Base-by-base conservation (phyloP, 1,139 yeast species). In the Geotrichum australiense region DNA sequence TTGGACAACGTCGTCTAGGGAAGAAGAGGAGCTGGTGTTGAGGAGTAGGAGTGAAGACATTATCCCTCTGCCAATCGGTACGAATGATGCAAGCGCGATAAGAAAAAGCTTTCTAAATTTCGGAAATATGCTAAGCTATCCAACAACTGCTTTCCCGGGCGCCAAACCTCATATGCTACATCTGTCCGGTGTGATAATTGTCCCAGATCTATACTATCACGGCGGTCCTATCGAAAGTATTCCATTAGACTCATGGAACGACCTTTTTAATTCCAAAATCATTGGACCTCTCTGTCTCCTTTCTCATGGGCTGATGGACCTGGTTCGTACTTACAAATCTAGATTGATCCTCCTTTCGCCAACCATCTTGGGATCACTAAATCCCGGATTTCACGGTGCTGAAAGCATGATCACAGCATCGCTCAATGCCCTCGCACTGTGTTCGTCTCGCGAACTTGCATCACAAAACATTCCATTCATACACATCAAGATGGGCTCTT, bases 201-300 rank as follows among this genome's bases (percentile, higher is more conserved):
- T 82, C 2, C 89, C 89, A 0, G 78, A 73, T 51, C 62, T 78
- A 47, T 75, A 71, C 53, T 79, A 76, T 60, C 84, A 85, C 2
- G 62, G 78, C 1, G 89, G 87, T 0, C 86, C 87, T 1, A 64
- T 80, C 14, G 86, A 80, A 51, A 68, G 74, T 36, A 63, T 77
- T n/a, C 57, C 74, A 1, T 61, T 69, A 11, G 64, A 66, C 6
- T 69, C 75, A 4, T 78, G 86, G 86, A 58, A 63, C 8, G 66
- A 69, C 20, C 53, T 69, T 33, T 50, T 78, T 31, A 65, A 67
- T 48, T 70, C 73, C 21, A 68, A 79, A 45, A 46, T 70, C 5
- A 50, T 69, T 32, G 64, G 73, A 2, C 78, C 79, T 22, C 56
- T 77, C 37, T 71, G 71, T 41, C 57, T 81, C 25, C 62, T 80